A percentile compares a stretch with the other conserved stretches of the same genome.
Evolutionary conservation across 441 rosid species (phyloP).

Genomic region (Mallotus repandus): DNA sequence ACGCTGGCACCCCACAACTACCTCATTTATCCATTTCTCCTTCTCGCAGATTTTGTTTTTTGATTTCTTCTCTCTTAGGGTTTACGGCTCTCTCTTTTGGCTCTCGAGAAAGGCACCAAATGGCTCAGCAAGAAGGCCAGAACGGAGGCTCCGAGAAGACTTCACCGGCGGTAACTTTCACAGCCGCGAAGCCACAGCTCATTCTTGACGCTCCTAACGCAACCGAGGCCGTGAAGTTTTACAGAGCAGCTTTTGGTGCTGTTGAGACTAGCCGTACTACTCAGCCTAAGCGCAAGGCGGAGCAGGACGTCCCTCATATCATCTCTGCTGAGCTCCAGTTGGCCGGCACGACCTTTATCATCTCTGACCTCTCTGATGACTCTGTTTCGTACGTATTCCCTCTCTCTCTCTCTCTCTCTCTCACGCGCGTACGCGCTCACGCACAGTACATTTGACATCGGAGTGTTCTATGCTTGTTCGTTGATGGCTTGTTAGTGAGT

Average conservation of each 20-base stretch:
- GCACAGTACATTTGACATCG: too few species aligned
- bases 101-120: slow-evolving; percentile 19
- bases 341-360: slow-evolving; percentile 55
- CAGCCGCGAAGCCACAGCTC: slow-evolving; percentile 63
- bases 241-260: slow-evolving; percentile 77
- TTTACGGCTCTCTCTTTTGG: not conserved
- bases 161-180: slow-evolving; percentile 33
- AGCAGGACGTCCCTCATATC: slow-evolving; percentile 81
- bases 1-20: not conserved
- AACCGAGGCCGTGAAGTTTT: slow-evolving; percentile 69
- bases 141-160: slow-evolving; percentile 53
- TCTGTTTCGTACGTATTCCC: slow-evolving; percentile 37
- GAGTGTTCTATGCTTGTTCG: too few species aligned
- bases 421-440: too few species aligned
- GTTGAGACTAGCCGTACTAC: slow-evolving; percentile 56
- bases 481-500: not conserved
- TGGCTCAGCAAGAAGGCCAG: slow-evolving; percentile 52
- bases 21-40: slow-evolving; percentile 3
- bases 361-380: slow-evolving; percentile 47
- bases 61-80: slow-evolving; percentile 36
- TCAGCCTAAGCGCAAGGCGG: slow-evolving; percentile 86
- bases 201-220: slow-evolving; percentile 83
- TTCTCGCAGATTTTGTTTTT: not conserved
- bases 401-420: too few species aligned
- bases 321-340: slow-evolving; percentile 62